Evolutionary conservation across 2,329 filamentous ascomycete genomes (phyloP).

Genomic region (Colletotrichum ledebouriae): DNA sequence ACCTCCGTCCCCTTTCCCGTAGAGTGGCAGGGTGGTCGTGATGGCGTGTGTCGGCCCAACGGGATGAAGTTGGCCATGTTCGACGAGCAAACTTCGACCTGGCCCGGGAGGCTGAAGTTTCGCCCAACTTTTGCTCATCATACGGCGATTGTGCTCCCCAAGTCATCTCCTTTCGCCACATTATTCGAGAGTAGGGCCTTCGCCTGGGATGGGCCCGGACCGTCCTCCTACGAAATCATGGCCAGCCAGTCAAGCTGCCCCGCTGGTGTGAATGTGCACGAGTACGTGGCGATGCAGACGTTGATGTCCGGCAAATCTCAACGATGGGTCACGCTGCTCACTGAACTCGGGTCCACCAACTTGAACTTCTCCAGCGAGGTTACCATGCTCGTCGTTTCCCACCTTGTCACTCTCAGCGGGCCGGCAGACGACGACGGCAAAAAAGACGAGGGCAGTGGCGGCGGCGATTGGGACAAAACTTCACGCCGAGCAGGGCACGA

Average conservation of each 20-base stretch:
- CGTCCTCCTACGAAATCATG: conserved; percentile 67
- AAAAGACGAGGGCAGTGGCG: not conserved
- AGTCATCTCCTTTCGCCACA: conserved; percentile 52
- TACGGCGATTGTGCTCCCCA: conserved; percentile 55
- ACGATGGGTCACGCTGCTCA: conserved; percentile 64
- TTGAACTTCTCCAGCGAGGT: conserved; percentile 72
- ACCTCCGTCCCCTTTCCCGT: conserved; percentile 46
- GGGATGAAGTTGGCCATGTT: conserved; percentile 63
- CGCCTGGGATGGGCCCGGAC: conserved; percentile 52
- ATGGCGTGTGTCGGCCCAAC: conserved; percentile 58
- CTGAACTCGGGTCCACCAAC: conserved; percentile 64
- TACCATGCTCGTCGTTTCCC: conserved; percentile 62
- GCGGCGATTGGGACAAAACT: not conserved
- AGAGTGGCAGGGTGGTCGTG: conserved; percentile 46
- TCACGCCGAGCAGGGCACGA: not conserved
- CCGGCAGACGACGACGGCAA: conserved; percentile 50
- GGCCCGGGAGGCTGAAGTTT: conserved; percentile 51
- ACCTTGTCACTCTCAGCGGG: conserved; percentile 68
- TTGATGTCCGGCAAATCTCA: conserved; percentile 60
- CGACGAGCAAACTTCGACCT: conserved; percentile 55
- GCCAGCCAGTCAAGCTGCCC: conserved; percentile 65
- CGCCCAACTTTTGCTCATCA: conserved; percentile 60
- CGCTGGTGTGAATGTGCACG: conserved; percentile 59
- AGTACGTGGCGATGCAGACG: conserved; percentile 65
- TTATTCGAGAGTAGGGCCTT: conserved; percentile 46